Evolutionary conservation across 805 yeast species (phyloP).

Genomic region (Scheffersomyces spartinae): DNA sequence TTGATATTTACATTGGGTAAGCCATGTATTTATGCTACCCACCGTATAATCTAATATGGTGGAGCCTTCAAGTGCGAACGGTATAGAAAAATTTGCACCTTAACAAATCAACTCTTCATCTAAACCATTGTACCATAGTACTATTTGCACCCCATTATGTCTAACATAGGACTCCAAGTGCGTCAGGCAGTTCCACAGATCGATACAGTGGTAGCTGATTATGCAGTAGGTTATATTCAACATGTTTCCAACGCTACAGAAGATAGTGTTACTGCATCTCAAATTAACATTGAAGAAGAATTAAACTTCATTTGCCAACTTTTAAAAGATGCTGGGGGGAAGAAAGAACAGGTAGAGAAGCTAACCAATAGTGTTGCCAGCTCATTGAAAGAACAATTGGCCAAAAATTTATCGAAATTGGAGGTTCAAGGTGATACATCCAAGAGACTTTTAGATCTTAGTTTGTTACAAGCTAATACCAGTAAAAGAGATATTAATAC

Average conservation of each 20-base stretch:
- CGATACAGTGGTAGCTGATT: conserved; percentile 80
- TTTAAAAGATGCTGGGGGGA: conserved; percentile 77
- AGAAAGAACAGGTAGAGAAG: conserved; percentile 37
- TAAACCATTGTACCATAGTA: too few species aligned
- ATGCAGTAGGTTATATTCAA: conserved; percentile 84
- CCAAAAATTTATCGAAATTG: conserved; percentile 60
- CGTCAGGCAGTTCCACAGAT: conserved; percentile 80
- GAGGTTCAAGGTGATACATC: conserved; percentile 81
- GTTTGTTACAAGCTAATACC: conserved; percentile 47
- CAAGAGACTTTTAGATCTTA: conserved; percentile 71
- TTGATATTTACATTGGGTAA: too few species aligned
- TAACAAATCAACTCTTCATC: too few species aligned
- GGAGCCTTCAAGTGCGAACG: too few species aligned
- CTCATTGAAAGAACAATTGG: conserved; percentile 39
- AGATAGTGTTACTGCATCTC: conserved; percentile 73
- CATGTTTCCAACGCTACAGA: conserved; percentile 69
- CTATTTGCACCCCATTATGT: too few species aligned
- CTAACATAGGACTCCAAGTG: conserved; percentile 41
- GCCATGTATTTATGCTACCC: too few species aligned
- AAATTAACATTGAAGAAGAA: conserved; percentile 56
- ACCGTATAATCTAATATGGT: too few species aligned
- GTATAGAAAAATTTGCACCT: too few species aligned
- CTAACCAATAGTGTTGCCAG: conserved; percentile 37
- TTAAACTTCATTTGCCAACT: conserved; percentile 54
- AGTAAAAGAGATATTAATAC: conserved; percentile 63